Evolutionary conservation across 768 basidiomycete species (phyloP).

Genomic region (Amanita muscaria): DNA sequence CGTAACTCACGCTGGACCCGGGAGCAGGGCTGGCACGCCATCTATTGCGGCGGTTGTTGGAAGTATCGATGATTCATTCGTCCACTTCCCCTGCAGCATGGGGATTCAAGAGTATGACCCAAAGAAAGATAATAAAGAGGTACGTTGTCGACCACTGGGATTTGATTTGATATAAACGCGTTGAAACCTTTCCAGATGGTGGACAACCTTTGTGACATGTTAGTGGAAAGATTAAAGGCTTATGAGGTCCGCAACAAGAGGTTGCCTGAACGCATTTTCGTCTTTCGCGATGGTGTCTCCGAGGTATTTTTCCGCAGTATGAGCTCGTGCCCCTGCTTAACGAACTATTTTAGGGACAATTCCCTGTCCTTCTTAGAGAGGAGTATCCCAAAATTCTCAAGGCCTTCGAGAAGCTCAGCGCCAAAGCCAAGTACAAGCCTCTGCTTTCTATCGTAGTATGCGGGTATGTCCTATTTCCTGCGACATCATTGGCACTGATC

Average conservation of each 20-base stretch:
- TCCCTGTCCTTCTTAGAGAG: conserved; percentile 44
- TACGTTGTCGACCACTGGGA: conserved; percentile 8
- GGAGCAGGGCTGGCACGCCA: conserved; percentile 60
- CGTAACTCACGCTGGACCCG: conserved; percentile 72
- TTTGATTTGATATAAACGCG: conserved; percentile 5
- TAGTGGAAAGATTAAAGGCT: conserved; percentile 55
- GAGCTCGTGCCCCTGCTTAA: not conserved
- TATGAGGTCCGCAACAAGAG: conserved; percentile 47
- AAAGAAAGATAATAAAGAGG: conserved; percentile 38
- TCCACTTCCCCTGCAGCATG: conserved; percentile 72
- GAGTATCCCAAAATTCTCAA: conserved; percentile 57
- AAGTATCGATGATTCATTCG: conserved; percentile 58
- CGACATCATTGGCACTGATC: too few relatives aligned
- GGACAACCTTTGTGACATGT: conserved; percentile 53
- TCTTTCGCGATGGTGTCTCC: conserved; percentile 80
- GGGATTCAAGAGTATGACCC: conserved; percentile 49
- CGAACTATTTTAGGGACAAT: conserved; percentile 53
- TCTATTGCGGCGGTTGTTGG: conserved; percentile 82
- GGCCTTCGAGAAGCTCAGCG: conserved; percentile 46
- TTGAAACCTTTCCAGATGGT: conserved; percentile 48
- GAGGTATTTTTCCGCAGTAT: conserved; percentile 26
- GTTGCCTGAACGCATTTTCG: conserved; percentile 59
- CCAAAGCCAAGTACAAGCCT: conserved; percentile 43
- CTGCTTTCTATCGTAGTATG: conserved; percentile 67
- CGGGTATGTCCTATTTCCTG: conserved; percentile 34